phyloP scores from a whole-genome alignment of 78 protist species.

The Dictyostelium capitatum region DNA sequence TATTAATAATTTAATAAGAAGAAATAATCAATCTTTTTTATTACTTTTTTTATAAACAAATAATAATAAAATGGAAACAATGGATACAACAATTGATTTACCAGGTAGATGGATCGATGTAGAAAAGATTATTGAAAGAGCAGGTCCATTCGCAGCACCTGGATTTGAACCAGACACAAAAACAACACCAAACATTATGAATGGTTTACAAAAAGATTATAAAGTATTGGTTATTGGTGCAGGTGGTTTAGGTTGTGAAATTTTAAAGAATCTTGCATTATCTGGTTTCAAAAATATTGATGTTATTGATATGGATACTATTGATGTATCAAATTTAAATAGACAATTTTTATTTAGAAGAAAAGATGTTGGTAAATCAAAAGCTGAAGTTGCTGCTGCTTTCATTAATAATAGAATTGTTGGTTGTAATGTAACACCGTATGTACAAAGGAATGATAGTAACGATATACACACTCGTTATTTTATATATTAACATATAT shows the following conservation, averaged over 20 bases:
- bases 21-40: not conserved
- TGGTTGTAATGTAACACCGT: slow-evolving; percentile 94
- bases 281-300: slow-evolving; percentile 95
- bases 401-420: slow-evolving; percentile 93
- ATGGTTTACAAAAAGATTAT: slow-evolving; percentile 57
- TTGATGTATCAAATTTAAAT: slow-evolving; percentile 96
- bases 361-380: slow-evolving; percentile 96
- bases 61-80: slow-evolving; percentile 48
- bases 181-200: slow-evolving; percentile 50
- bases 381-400: slow-evolving; percentile 96
- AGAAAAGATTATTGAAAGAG: slow-evolving; percentile 51
- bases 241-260: slow-evolving; percentile 99
- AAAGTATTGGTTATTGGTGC: slow-evolving; percentile 97
- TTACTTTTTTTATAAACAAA: not conserved
- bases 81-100: slow-evolving; percentile 48
- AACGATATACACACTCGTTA: too few relatives aligned
- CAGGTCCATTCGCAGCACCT: slow-evolving; percentile 64
- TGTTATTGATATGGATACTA: slow-evolving; percentile 98
- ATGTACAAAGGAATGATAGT: slow-evolving; percentile 1
- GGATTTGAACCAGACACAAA: slow-evolving; percentile 65
- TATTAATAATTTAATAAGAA: not conserved
- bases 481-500: too few relatives aligned
- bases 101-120: slow-evolving; percentile 68
- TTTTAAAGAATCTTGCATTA: slow-evolving; percentile 96
- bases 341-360: slow-evolving; percentile 97